Conservation (phyloP, 169 alveolate species). For the Perkinsus chesapeaki region DNA sequence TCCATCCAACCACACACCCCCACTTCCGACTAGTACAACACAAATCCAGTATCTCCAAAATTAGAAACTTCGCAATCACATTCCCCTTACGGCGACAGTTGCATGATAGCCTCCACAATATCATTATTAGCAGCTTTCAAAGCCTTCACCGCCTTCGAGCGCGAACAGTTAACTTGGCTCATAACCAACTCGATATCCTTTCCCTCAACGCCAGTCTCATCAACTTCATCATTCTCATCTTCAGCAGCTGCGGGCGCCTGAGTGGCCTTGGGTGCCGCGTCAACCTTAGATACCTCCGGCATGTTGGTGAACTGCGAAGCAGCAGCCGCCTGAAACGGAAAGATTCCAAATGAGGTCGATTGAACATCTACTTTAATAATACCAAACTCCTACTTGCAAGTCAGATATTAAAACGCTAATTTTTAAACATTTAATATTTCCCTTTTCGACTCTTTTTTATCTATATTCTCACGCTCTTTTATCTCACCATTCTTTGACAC, state of each 20-base stretch:
- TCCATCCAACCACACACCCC: too few species aligned
- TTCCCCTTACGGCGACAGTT: conserved; percentile 18
- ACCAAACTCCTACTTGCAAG: too few species aligned
- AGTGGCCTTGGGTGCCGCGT: not conserved
- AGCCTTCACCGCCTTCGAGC: conserved; percentile 70
- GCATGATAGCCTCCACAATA: conserved; percentile 69
- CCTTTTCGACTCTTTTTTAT: too few species aligned
- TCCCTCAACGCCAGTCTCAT: conserved; percentile 67
- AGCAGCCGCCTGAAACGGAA: not conserved
- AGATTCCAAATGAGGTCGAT: not conserved
- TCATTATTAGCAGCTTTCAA: conserved; percentile 66
- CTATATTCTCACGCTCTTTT: too few species aligned
- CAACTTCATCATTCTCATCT: conserved; percentile 42
- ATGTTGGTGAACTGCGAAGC: not conserved
- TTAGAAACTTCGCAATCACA: not conserved
- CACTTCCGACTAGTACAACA: too few species aligned
- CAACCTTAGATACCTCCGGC: not conserved
- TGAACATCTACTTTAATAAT: too few species aligned
- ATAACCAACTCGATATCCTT: conserved; percentile 68
- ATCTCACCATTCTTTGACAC: too few species aligned
- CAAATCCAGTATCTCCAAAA: too few species aligned
- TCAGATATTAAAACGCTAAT: too few species aligned
- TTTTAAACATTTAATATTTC: too few species aligned
- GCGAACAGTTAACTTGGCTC: conserved; percentile 65
- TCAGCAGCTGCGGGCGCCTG: not conserved